Percentiles rank a stretch among this genome's conserved stretches.
These are phyloP conservation scores for Aleurites moluccanus DNA, from an alignment of 441 rosid species.

Conservation along the genomic window DNA sequence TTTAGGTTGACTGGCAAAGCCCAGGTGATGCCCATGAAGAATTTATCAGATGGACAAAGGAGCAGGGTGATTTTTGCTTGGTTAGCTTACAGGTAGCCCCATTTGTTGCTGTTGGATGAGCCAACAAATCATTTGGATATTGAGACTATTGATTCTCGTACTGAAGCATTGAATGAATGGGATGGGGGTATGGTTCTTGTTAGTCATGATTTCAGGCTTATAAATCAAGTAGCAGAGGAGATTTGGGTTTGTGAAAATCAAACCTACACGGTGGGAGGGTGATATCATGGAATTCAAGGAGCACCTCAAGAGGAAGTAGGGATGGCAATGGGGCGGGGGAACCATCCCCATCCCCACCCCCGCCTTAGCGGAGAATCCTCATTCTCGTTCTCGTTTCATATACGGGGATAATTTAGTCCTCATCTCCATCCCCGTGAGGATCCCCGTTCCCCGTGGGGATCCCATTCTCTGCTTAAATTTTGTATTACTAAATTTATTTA, in stretches of 20 bases:
- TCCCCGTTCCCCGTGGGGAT: too few species aligned
- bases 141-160: conserved; percentile 90
- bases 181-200: conserved; percentile 98
- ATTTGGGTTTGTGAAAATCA: conserved; percentile 97
- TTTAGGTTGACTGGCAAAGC: conserved; percentile 93
- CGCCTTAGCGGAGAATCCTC: too few species aligned
- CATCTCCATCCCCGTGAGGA: too few species aligned
- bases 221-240: conserved; percentile 95
- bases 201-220: conserved; percentile 98
- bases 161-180: conserved; percentile 96
- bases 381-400: too few species aligned
- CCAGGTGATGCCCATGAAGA: conserved; percentile 95
- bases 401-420: too few species aligned
- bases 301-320: conserved; percentile 78
- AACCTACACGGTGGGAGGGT: conserved; percentile 76
- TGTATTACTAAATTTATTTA: too few species aligned
- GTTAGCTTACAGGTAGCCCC: conserved; percentile 93
- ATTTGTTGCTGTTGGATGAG: conserved; percentile 82
- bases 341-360: too few species aligned
- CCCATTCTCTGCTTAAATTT: too few species aligned
- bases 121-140: conserved; percentile 97
- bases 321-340: too few species aligned
- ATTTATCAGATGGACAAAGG: conserved; percentile 92
- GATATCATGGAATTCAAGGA: conserved; percentile 93
- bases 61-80: conserved; percentile 95